These are phyloP conservation scores for Penicillium cosmopolitanum DNA, from an alignment of 495 filamentous ascomycete genomes.

Conservation along the genomic window DNA sequence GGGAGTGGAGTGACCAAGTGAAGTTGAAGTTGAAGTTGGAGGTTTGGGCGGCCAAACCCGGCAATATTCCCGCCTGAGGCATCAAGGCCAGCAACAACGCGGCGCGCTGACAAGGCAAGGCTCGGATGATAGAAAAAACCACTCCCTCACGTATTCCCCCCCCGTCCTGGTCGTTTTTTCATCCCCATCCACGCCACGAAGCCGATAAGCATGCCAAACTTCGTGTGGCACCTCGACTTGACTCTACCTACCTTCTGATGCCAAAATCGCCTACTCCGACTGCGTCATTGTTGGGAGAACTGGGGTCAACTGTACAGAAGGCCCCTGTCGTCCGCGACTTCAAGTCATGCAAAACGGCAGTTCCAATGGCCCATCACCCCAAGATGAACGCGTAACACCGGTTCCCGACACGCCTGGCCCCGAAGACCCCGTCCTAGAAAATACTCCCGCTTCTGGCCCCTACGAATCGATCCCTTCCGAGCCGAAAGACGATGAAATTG, in stretches of 20 bases:
- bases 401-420: conserved; percentile 29
- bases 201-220: conserved; percentile 66
- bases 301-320: conserved; percentile 58
- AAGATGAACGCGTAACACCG: conserved; percentile 51
- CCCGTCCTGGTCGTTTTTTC: conserved; percentile 37
- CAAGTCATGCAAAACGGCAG: conserved; percentile 64
- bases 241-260: conserved; percentile 64
- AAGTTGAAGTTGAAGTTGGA: conserved; percentile 39
- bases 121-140: conserved; percentile 44
- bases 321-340: conserved; percentile 53
- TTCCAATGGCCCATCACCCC: conserved; percentile 49
- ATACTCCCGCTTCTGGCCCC: conserved; percentile 30
- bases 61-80: conserved; percentile 23
- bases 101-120: conserved; percentile 36
- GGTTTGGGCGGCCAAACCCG: conserved; percentile 32
- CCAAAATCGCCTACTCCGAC: conserved; percentile 62
- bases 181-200: conserved; percentile 42
- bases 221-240: conserved; percentile 53
- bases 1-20: conserved; percentile 22
- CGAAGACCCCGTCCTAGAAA: conserved; percentile 32
- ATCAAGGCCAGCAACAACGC: conserved; percentile 8
- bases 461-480: conserved; percentile 35
- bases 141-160: conserved; percentile 45
- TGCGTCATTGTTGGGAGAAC: conserved; percentile 67
- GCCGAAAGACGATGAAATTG: conserved; percentile 38